These are phyloP conservation scores for Coniochaeta sp. DNA, from an alignment of 2,329 filamentous ascomycete species.

Conservation along the genomic window DNA sequence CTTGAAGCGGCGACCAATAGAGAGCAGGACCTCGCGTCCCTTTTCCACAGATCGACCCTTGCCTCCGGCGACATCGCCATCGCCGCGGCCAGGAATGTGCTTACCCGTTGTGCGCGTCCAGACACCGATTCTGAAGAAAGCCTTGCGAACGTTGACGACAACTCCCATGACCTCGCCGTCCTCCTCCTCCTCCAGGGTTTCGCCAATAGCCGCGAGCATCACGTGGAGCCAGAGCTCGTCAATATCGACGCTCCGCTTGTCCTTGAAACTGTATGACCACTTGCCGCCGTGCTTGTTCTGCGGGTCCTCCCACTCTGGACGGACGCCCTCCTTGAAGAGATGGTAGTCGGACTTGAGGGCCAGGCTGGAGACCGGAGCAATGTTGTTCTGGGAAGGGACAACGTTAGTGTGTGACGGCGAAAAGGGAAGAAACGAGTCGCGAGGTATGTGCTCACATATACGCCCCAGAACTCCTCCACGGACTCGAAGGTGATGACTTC, in stretches of 20 bases:
- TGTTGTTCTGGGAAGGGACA: slow-evolving; percentile 73
- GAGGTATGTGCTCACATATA: slow-evolving; percentile 65
- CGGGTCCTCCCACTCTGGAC: slow-evolving; percentile 95
- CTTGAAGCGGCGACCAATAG: slow-evolving; percentile 89
- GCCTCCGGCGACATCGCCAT: slow-evolving; percentile 63
- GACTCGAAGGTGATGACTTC: slow-evolving; percentile 98
- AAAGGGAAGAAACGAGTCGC: neutral
- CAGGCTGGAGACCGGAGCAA: slow-evolving; percentile 89
- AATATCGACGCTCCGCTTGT: slow-evolving; percentile 85
- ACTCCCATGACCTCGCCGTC: slow-evolving; percentile 99
- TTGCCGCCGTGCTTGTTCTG: slow-evolving; percentile 99
- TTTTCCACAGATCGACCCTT: slow-evolving; percentile 75
- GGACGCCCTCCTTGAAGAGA: slow-evolving; percentile 95
- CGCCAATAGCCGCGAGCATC: slow-evolving; percentile 93
- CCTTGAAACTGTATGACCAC: slow-evolving; percentile 98
- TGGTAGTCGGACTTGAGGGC: slow-evolving; percentile 98
- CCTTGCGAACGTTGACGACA: slow-evolving; percentile 97
- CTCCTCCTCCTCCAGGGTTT: slow-evolving; percentile 90
- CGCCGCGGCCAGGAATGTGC: slow-evolving; percentile 67
- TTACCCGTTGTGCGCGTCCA: slow-evolving; percentile 96
- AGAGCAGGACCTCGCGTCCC: slow-evolving; percentile 74
- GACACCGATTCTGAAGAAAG: slow-evolving; percentile 93
- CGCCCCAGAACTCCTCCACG: slow-evolving; percentile 98
- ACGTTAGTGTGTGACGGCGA: slow-evolving; percentile 6
- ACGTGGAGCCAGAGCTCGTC: slow-evolving; percentile 96